These are phyloP conservation scores for Lasiodiplodia theobromae DNA, from an alignment of 2,329 filamentous ascomycete genomes.

Conservation along the genomic window DNA sequence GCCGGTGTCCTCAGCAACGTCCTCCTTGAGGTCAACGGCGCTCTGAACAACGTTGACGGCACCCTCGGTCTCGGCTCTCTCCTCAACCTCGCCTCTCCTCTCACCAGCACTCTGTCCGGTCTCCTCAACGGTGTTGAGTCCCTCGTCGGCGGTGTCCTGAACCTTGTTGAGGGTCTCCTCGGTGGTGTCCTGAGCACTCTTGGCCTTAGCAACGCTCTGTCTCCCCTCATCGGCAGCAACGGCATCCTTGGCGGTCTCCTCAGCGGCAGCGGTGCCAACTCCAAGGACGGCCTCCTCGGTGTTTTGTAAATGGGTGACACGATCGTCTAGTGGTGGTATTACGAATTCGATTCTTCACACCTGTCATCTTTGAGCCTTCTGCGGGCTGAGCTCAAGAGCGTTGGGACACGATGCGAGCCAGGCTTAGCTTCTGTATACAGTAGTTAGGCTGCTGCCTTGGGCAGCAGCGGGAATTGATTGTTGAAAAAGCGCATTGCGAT, in stretches of 20 bases:
- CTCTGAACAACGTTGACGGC: constrained; percentile 16
- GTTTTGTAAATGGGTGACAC: constrained; percentile 8
- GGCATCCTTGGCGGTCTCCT: constrained; percentile 13
- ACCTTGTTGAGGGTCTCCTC: constrained; percentile 21
- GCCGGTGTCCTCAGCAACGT: constrained; percentile 23
- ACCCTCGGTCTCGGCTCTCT: constrained; percentile 26
- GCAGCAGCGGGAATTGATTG: constrained; percentile 23
- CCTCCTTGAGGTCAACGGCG: constrained; percentile 27
- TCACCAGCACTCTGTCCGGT: constrained; percentile 19
- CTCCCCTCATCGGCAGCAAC: constrained; percentile 2
- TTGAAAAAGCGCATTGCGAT: constrained; percentile 1
- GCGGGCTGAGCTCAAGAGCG: constrained; percentile 17
- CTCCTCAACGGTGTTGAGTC: constrained; percentile 15
- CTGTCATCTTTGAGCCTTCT: constrained; percentile 1
- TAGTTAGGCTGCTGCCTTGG: background rate
- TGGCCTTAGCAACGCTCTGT: constrained; percentile 15
- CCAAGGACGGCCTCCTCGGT: constrained; percentile 12
- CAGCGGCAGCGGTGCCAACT: background rate
- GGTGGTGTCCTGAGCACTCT: constrained; percentile 18
- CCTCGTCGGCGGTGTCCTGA: constrained; percentile 18
- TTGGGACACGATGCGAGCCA: constrained; percentile 18
- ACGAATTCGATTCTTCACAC: constrained; percentile 6
- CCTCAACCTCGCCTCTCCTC: constrained; percentile 16
- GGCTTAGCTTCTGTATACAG: constrained; percentile 9
- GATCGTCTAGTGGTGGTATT: background rate